phyloP scores from a whole-genome alignment of 148 eudicot genomes.

The Diospyros kaki region DNA sequence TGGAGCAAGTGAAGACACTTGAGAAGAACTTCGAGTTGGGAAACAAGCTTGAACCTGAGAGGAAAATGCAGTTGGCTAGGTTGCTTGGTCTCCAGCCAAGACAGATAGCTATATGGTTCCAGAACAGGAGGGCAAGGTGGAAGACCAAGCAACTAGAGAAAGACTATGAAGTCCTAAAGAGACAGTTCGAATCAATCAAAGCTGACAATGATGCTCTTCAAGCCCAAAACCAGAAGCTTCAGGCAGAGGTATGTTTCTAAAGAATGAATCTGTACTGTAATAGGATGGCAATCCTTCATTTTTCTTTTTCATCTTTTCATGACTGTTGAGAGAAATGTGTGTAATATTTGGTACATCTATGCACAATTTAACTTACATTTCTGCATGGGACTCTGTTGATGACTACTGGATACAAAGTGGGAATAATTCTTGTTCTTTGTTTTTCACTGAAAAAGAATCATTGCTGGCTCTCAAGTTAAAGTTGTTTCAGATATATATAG shows the following conservation, averaged over 20 bases:
- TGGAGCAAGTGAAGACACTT: constrained; percentile 90
- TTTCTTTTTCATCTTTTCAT: no score
- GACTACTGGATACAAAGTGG: no score
- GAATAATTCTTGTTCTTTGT: no score
- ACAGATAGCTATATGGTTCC: constrained; percentile 96
- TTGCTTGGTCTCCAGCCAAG: constrained; percentile 94
- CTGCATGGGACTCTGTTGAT: no score
- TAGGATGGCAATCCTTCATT: no score
- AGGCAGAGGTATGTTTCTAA: constrained; percentile 55
- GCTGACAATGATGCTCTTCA: constrained; percentile 82
- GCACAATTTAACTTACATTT: no score
- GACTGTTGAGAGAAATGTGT: no score
- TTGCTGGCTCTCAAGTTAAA: no score
- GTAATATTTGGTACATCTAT: no score
- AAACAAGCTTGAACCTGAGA: constrained; percentile 92
- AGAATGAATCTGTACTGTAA: not conserved
- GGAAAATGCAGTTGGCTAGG: constrained; percentile 89
- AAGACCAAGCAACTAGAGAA: constrained; percentile 95
- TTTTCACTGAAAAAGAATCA: no score
- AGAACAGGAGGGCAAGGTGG: constrained; percentile 93
- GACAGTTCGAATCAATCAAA: constrained; percentile 79
- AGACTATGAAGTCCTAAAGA: constrained; percentile 77
- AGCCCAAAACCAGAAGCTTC: constrained; percentile 74
- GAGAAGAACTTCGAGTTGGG: constrained; percentile 91
- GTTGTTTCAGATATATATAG: no score